Evolutionary conservation across 495 filamentous ascomycete genomes (phyloP).

Genomic region (Penicillium crystallinum): DNA sequence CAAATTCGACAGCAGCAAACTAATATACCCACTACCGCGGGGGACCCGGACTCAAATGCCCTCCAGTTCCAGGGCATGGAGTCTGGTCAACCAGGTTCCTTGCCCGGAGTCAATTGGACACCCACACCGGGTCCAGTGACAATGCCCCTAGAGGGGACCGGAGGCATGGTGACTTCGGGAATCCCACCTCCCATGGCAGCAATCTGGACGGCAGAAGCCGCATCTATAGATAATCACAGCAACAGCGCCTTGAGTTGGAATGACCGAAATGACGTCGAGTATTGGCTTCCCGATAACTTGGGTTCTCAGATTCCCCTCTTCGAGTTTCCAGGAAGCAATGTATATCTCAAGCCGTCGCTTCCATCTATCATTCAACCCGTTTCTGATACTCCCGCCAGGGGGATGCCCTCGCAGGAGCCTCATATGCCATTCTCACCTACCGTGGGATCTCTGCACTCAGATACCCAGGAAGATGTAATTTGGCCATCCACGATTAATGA

Average conservation of each 20-base stretch:
- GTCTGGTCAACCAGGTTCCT: constrained; percentile 12
- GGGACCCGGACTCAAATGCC: constrained; percentile 8
- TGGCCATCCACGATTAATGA: constrained; percentile 39
- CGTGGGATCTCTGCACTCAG: constrained; percentile 16
- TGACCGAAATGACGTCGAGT: constrained; percentile 32
- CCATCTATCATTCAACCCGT: constrained; percentile 38
- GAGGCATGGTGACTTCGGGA: constrained; percentile 14
- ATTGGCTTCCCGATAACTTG: constrained; percentile 40
- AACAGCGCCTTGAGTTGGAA: constrained; percentile 29
- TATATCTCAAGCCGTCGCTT: constrained; percentile 35
- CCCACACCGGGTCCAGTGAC: constrained; percentile 17
- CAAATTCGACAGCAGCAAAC: constrained; percentile 42
- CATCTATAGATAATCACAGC: constrained; percentile 21
- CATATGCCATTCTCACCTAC: constrained; percentile 20
- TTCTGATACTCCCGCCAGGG: constrained; percentile 15
- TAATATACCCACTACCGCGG: constrained; percentile 12
- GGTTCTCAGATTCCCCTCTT: constrained; percentile 32
- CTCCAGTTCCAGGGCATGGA: constrained; percentile 22
- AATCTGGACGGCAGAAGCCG: constrained; percentile 21
- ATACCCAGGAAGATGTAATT: constrained; percentile 19
- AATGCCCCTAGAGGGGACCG: constrained; percentile 17
- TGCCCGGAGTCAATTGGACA: constrained; percentile 20
- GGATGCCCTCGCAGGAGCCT: constrained; percentile 18
- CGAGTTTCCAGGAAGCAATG: constrained; percentile 35
- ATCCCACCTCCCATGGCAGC: constrained; percentile 14